phyloP scores from a whole-genome alignment of 305 asterid species.

The Fraxinus sp. region DNA sequence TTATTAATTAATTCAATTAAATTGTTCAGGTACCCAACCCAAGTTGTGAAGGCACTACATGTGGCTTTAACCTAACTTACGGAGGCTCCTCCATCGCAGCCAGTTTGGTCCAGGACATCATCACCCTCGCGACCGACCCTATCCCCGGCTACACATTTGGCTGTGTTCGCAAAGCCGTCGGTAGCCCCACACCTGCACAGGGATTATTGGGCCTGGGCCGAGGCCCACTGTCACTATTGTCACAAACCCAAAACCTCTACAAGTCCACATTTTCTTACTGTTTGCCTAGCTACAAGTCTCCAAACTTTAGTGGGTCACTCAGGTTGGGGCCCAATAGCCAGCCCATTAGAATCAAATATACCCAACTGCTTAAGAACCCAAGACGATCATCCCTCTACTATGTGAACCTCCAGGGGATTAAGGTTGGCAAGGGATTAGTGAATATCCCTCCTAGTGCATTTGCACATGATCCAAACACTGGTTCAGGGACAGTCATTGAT shows the following conservation, averaged over 20 bases:
- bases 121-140: slow-evolving; percentile 57
- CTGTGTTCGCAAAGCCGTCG: slow-evolving; percentile 53
- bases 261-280: slow-evolving; percentile 80
- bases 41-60: slow-evolving; percentile 48
- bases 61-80: slow-evolving; percentile 66
- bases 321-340: slow-evolving; percentile 68
- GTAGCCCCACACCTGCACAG: slow-evolving; percentile 60
- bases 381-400: slow-evolving; percentile 75
- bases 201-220: slow-evolving; percentile 80
- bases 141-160: slow-evolving; percentile 58
- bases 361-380: slow-evolving; percentile 65
- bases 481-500: slow-evolving; percentile 76
- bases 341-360: slow-evolving; percentile 60
- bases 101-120: slow-evolving; percentile 53
- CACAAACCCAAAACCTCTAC: slow-evolving; percentile 55
- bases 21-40: slow-evolving; percentile 57
- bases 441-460: slow-evolving; percentile 54
- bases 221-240: slow-evolving; percentile 59
- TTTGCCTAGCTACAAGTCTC: slow-evolving; percentile 70
- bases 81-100: slow-evolving; percentile 65
- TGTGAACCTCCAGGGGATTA: slow-evolving; percentile 60
- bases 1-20: neutral
- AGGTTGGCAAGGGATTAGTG: slow-evolving; percentile 52
- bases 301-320: slow-evolving; percentile 62
- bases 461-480: slow-evolving; percentile 60